phyloP scores from a whole-genome alignment of 179 eudicot species.

The Vitellaria paradoxa region DNA sequence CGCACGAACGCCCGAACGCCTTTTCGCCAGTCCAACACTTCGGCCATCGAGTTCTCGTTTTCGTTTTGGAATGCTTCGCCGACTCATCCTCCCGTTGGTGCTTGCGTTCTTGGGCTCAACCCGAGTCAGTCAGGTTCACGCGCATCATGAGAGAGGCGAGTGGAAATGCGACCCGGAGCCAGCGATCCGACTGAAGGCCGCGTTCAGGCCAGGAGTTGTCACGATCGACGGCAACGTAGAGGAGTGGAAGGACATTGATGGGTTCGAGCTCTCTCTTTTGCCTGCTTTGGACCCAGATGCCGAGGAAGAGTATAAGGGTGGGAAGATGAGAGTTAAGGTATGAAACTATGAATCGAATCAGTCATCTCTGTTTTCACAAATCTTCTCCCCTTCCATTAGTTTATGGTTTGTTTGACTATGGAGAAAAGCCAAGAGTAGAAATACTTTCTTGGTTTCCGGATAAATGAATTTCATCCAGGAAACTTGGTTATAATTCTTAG shows the following conservation, averaged over 20 bases:
- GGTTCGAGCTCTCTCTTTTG: slow-evolving; percentile 52
- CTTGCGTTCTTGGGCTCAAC: not conserved
- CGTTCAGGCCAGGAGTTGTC: slow-evolving; percentile 55
- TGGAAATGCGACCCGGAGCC: slow-evolving; percentile 62
- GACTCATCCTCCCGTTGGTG: not conserved
- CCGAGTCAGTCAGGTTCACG: slow-evolving; percentile 21
- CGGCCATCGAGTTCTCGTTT: too few relatives aligned
- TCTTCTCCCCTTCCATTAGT: not conserved
- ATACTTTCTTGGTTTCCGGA: not conserved
- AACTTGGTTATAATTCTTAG: not conserved
- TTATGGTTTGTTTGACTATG: not conserved
- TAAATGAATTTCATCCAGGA: not conserved
- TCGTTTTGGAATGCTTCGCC: not conserved
- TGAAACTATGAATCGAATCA: not conserved
- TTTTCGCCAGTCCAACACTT: not conserved
- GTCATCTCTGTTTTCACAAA: not conserved
- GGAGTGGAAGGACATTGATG: slow-evolving; percentile 54
- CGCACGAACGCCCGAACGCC: not conserved
- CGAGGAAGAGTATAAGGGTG: slow-evolving; percentile 53
- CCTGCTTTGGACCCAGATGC: slow-evolving; percentile 79
- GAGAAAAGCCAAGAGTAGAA: not conserved
- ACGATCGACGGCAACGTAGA: slow-evolving; percentile 66
- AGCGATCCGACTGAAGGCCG: slow-evolving; percentile 37
- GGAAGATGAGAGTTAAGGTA: slow-evolving; percentile 60
- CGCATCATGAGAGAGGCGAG: slow-evolving; percentile 67